Base-by-base conservation (phyloP, 1,139 yeast genomes). In the Blastobotrys serpentis region DNA sequence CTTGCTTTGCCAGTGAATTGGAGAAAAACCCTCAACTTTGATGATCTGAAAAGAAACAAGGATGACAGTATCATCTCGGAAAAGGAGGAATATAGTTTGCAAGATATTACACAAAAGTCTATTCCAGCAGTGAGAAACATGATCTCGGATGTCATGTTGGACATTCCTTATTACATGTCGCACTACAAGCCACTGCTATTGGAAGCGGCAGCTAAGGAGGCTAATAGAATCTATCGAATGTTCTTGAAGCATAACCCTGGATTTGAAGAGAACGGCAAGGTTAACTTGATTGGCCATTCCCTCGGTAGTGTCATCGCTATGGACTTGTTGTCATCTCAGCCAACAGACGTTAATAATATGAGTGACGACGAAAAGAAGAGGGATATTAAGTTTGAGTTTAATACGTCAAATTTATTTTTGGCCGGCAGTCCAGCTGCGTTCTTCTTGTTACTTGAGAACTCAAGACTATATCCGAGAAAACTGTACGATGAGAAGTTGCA, bases 341-440 rank as follows among this genome's bases (percentile, higher is more conserved):
- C 81, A n/a, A 62, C 60, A n/a, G 46, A 45, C 41, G 52, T 55
- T 41, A 42, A 40, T 11, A 45, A 48, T n/a, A 41, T 33, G 21
- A 46, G 36, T 10, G 43, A 45, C 14, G 40, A 44, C 14, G 36
- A 23, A 18, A 13, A 29, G 3, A 43, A 38, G 16, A 18, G 22
- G 17, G 40, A 21, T n/a, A 43, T 47, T 8, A 37, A 45, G 21
- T 55, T 90, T 30, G 73, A 76, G 38, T 92, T 92, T 62, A 78
- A 82, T 11, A 89, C 87, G 2, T 81, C 81, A 13, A 85, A 85
- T 58, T 74, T 84, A 55, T 89, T 89, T 62, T 78, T 89, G 23
- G 78, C 85, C 14, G 98, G 98, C 0, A 86, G 96, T 1, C 98
- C 98, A 1, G 81, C 85, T 17, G 97, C 96, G 2, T 82, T 89